Conservation (phyloP, 495 filamentous ascomycete species). For the Podospora tetraspora region DNA sequence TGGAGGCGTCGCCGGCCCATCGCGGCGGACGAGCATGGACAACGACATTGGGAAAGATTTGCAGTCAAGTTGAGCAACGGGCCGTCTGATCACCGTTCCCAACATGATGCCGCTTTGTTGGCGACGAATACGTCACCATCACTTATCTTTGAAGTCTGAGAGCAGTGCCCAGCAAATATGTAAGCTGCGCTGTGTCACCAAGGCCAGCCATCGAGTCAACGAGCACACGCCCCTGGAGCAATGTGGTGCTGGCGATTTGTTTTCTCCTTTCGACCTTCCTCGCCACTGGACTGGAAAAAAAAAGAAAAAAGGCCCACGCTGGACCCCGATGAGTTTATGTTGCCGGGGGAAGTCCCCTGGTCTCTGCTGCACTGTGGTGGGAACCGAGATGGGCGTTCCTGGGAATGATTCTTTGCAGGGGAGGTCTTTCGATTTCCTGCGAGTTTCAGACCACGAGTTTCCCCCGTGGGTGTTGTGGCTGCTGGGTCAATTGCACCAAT, state of each 20-base stretch:
- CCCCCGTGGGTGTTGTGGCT: background rate
- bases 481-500: background rate
- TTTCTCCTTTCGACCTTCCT: too few relatives aligned
- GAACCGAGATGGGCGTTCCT: background rate
- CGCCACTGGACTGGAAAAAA: too few relatives aligned
- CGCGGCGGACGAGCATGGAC: background rate
- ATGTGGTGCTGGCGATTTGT: too few relatives aligned
- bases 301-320: too few relatives aligned
- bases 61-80: background rate
- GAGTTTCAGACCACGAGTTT: background rate
- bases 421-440: background rate
- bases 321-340: background rate
- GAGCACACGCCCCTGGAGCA: too few relatives aligned
- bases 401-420: background rate
- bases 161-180: background rate
- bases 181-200: background rate
- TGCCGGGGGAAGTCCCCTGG: too few relatives aligned
- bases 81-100: background rate
- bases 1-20: background rate
- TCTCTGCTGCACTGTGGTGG: too few relatives aligned
- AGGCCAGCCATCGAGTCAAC: background rate
- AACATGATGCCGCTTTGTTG: background rate
- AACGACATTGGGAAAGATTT: background rate
- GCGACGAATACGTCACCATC: background rate
- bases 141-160: background rate